These are phyloP conservation scores for Phlebopus sp. DNA, from an alignment of 1,284 basidiomycete species.

Conservation along the genomic window DNA sequence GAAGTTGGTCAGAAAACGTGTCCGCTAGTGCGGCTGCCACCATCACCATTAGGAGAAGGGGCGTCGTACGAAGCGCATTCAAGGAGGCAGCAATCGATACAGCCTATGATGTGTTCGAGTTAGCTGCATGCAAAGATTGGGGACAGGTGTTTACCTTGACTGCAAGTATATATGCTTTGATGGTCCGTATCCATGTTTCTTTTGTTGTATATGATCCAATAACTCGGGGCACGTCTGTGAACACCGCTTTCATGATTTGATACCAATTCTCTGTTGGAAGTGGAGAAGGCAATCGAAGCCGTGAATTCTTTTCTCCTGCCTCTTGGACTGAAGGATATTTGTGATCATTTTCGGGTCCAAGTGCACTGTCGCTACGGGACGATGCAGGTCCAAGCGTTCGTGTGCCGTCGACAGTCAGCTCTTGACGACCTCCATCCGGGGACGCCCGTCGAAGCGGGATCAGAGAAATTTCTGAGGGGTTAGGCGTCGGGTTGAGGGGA, in stretches of 20 bases:
- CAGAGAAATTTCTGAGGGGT: constrained; percentile 17
- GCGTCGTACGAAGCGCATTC: constrained; percentile 17
- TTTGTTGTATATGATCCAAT: constrained; percentile 13
- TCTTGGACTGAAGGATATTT: not conserved
- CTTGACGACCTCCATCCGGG: constrained; percentile 9
- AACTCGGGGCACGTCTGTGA: constrained; percentile 13
- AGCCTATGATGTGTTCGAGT: constrained; percentile 15
- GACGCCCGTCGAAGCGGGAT: constrained; percentile 23
- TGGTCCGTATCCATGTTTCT: constrained; percentile 25
- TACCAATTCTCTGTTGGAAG: constrained; percentile 1
- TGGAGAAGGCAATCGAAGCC: constrained; percentile 15
- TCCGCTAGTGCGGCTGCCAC: constrained; percentile 43
- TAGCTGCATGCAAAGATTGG: constrained; percentile 21
- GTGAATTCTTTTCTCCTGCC: constrained; percentile 12
- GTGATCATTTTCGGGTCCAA: not conserved
- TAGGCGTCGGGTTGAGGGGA: constrained; percentile 11
- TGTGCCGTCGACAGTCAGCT: constrained; percentile 8
- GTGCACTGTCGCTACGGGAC: constrained; percentile 1
- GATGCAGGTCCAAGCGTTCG: constrained; percentile 23
- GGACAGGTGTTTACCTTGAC: constrained; percentile 42
- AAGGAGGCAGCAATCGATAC: constrained; percentile 23
- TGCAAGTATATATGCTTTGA: constrained; percentile 43
- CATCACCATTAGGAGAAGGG: constrained; percentile 34
- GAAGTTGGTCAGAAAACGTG: constrained; percentile 42
- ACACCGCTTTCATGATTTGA: not conserved